phyloP scores from a whole-genome alignment of 192 early-diverging fungal species.

The Chytriomyces confervae region DNA sequence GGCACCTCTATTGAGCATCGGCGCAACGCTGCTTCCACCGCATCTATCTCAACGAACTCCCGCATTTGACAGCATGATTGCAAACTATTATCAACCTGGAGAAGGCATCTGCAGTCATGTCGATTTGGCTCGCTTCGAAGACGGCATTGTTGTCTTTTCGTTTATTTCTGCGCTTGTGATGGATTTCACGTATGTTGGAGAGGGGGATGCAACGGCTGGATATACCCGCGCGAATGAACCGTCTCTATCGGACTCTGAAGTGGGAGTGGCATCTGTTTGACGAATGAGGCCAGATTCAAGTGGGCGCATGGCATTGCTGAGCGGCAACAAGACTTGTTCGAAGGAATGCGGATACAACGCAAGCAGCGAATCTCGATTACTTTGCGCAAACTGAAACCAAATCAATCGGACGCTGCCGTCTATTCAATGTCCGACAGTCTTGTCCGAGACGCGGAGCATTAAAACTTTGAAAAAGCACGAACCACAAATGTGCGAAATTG shows the following conservation, averaged over 20 bases:
- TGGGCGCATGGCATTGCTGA: conserved; percentile 62
- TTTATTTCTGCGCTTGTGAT: conserved; percentile 50
- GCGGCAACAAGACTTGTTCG: neutral
- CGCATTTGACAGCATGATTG: conserved; percentile 56
- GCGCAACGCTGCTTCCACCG: neutral
- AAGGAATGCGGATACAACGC: conserved; percentile 8
- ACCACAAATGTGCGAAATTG: neutral
- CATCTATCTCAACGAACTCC: conserved; percentile 9
- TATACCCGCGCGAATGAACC: conserved; percentile 22
- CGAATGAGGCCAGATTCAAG: conserved; percentile 54
- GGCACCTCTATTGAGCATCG: neutral
- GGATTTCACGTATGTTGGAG: conserved; percentile 39
- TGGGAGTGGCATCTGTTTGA: conserved; percentile 54
- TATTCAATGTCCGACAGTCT: neutral
- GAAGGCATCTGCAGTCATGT: conserved; percentile 60
- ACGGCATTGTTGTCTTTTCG: conserved; percentile 54
- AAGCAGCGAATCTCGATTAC: conserved; percentile 38
- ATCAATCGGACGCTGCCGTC: neutral
- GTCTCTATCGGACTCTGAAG: neutral
- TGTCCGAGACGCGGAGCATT: neutral
- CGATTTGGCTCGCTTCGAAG: conserved; percentile 61
- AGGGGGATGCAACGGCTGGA: conserved; percentile 3
- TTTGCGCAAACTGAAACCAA: conserved; percentile 36
- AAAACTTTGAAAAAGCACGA: neutral
- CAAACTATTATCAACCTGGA: conserved; percentile 58